Evolutionary conservation across 163 green algal genomes (phyloP).

Genomic region (Botryococcus braunii): DNA sequence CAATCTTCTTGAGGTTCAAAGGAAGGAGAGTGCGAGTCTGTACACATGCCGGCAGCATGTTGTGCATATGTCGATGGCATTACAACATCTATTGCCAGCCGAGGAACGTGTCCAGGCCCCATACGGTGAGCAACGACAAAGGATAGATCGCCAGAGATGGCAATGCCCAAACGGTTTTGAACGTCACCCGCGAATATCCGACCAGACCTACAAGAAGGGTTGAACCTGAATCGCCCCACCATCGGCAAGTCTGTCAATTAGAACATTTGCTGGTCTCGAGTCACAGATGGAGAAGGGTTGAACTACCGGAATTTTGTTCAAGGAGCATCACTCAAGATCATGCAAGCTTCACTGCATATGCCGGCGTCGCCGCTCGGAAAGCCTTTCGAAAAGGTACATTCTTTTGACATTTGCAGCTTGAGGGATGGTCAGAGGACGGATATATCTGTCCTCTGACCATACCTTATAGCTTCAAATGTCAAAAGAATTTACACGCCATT

Average conservation of each 20-base stretch:
- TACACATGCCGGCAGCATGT: no score
- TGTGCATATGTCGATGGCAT: no score
- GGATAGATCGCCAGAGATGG: conserved; percentile 16
- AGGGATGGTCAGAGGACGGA: no score
- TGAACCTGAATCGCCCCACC: conserved; percentile 1
- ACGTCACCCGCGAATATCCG: conserved; percentile 7
- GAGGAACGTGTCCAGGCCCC: neutral
- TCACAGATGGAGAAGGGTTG: neutral
- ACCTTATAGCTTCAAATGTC: no score
- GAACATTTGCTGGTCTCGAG: neutral
- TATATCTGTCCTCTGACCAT: no score
- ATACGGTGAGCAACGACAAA: conserved; percentile 11
- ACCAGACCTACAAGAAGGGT: conserved; percentile 12
- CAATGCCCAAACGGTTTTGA: conserved; percentile 14
- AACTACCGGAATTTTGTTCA: neutral
- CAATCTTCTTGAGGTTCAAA: no score
- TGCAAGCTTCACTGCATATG: neutral
- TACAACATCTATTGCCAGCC: conserved; percentile 1
- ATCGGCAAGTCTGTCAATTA: neutral
- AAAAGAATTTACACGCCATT: no score
- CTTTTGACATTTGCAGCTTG: neutral
- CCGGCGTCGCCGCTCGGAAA: neutral
- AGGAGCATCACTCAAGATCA: neutral
- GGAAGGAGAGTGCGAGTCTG: no score
- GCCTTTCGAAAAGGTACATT: neutral